Percentiles rank a stretch among this genome's conserved stretches.
Evolutionary conservation across 148 eudicot genomes (phyloP).

Genomic region (Persicaria tinctoria): DNA sequence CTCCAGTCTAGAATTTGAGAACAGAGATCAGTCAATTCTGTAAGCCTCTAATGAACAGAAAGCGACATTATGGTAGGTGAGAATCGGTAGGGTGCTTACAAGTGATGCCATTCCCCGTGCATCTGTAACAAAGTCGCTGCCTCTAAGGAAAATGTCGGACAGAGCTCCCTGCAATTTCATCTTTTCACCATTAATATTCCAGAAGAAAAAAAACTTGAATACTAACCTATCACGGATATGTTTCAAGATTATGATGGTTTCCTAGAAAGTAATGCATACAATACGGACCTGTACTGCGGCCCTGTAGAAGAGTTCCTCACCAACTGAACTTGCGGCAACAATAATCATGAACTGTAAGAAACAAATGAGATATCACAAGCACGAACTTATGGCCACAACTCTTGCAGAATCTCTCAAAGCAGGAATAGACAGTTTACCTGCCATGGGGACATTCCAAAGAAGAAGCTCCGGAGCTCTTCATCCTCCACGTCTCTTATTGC

Average conservation of each 20-base stretch:
- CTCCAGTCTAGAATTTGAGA: constrained; percentile 50
- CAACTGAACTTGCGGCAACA: constrained; percentile 95
- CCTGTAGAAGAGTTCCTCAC: constrained; percentile 97
- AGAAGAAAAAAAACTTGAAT: neutral
- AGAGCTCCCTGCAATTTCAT: constrained; percentile 66
- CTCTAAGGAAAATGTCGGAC: constrained; percentile 71
- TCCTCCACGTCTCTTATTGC: constrained; percentile 98
- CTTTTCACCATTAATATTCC: constrained; percentile 1
- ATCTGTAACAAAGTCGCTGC: constrained; percentile 61
- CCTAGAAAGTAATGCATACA: neutral
- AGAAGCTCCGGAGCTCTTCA: constrained; percentile 90
- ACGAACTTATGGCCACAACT: neutral
- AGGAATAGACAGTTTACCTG: constrained; percentile 45
- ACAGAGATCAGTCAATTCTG: neutral
- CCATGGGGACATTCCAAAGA: constrained; percentile 98
- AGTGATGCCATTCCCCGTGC: constrained; percentile 82
- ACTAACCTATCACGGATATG: neutral
- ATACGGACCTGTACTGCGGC: constrained; percentile 92
- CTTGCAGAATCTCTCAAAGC: neutral
- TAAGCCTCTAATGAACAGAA: neutral
- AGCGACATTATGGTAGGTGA: neutral
- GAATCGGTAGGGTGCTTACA: constrained; percentile 30
- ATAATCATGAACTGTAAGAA: constrained; percentile 73
- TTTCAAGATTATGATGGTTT: neutral
- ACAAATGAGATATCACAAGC: neutral